A percentile compares a stretch with the other conserved stretches of the same genome.
These are phyloP conservation scores for Aspergillus floridensis DNA, from an alignment of 2,329 filamentous ascomycete species.

Conservation along the genomic window DNA sequence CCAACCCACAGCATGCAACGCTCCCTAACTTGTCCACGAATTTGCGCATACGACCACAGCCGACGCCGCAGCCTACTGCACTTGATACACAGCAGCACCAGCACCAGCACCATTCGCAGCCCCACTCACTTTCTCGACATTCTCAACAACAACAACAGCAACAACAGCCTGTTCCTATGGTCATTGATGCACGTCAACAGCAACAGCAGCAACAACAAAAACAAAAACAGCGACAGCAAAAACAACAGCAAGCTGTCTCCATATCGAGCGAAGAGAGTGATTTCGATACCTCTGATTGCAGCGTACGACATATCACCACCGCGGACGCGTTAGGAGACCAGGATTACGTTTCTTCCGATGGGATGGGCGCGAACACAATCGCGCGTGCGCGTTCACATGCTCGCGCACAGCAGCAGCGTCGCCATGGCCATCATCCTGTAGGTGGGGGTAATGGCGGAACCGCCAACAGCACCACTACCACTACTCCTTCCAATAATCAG, in stretches of 20 bases:
- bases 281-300: not conserved
- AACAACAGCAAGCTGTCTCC: not conserved
- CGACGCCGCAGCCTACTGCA: conserved; percentile 1
- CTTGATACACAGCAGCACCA: conserved; percentile 1
- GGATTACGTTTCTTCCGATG: not conserved
- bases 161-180: not conserved
- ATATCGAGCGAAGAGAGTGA: not conserved
- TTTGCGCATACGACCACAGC: conserved; percentile 17
- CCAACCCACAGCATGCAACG: conserved; percentile 13
- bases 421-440: not conserved
- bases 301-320: not conserved
- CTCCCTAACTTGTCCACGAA: conserved; percentile 21
- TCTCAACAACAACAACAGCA: not conserved
- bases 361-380: not conserved
- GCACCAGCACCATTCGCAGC: not conserved
- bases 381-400: not conserved
- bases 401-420: not conserved
- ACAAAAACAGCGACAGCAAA: not conserved
- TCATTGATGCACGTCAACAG: not conserved
- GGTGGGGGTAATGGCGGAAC: not conserved
- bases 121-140: not conserved
- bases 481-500: not conserved
- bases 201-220: not conserved
- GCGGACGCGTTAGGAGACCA: not conserved
- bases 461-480: not conserved